Evolutionary conservation across 2,329 filamentous ascomycete genomes (phyloP).

Genomic region (Calonectria naviculata): DNA sequence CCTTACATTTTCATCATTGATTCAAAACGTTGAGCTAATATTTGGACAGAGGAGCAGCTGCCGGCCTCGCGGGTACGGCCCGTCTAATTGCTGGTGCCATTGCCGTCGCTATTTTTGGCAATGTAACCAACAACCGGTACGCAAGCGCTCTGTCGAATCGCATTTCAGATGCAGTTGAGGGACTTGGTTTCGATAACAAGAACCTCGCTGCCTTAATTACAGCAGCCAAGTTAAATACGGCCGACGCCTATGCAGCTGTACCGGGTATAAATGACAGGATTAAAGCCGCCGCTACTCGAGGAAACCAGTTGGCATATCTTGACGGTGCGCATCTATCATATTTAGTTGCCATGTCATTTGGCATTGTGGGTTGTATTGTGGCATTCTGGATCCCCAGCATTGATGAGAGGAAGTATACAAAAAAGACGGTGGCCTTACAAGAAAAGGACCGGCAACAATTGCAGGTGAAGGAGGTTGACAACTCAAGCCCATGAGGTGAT

Average conservation of each 20-base stretch:
- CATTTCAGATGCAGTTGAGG: background rate
- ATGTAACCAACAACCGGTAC: slow-evolving; percentile 19
- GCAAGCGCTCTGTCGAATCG: background rate
- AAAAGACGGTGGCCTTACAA: slow-evolving; percentile 20
- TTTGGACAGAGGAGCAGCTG: slow-evolving; percentile 2
- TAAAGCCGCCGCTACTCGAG: slow-evolving; percentile 7
- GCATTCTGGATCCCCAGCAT: slow-evolving; percentile 23
- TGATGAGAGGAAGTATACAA: slow-evolving; percentile 20
- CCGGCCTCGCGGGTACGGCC: slow-evolving; percentile 15
- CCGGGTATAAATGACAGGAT: slow-evolving; percentile 12
- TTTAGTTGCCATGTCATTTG: slow-evolving; percentile 21
- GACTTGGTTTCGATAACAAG: background rate
- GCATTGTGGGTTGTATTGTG: slow-evolving; percentile 10
- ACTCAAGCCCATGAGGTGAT: background rate
- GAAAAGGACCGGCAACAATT: slow-evolving; percentile 9
- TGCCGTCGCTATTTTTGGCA: slow-evolving; percentile 21
- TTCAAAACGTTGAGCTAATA: background rate
- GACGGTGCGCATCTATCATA: slow-evolving; percentile 21
- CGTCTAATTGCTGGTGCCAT: slow-evolving; percentile 15
- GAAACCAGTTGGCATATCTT: slow-evolving; percentile 19
- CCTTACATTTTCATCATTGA: rapidly evolving
- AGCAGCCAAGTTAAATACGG: slow-evolving; percentile 8
- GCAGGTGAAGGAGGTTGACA: background rate
- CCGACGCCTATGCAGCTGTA: background rate
- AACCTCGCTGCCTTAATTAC: background rate